Base-by-base conservation (phyloP, 306 rosid genomes). In the Betula pendula region DNA sequence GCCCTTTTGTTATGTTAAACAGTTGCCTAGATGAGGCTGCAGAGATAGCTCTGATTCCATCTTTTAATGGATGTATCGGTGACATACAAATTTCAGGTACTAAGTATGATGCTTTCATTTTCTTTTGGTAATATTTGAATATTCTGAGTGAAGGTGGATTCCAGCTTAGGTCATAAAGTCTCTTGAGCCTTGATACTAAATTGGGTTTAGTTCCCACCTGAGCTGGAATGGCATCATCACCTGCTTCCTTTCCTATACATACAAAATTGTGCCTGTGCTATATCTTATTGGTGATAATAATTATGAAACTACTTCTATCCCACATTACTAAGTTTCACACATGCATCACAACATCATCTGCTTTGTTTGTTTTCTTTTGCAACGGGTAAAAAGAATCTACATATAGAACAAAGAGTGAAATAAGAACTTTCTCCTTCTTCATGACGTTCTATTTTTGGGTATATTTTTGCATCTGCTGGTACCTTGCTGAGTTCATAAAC, bases 1-100 rank as follows among this genome's bases (percentile, higher is more conserved):
- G 20, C 17, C 33, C 76, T 70, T 82, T 76, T 84, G 31, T 82
- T 33, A 62, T 74, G 79, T 78, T 76, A 52, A 73, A 84, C 87
- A 95, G 98, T 49, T 95, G 96, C 86, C 79, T 92, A 31, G 97
- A 95, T 85, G 89, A 88, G 81, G 97, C 96, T 48, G 91, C 92
- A 40, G 97, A 79, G 82, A 71, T 73, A 77, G 98, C 97, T 31
- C 70, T 85, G 40, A 67, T 90, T 60, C 91, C 96, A 60, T 77
- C 84, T 51, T 95, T 90, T 85, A 56, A 62, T 55, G 96, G 92
- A 72, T 68, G 50, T 77, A 78, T 92, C 74, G 86, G 90, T 75
- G 93, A 90, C 70, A 77, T 88, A 78, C 77, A 60, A 71, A 87
- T 92, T 84, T 68, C 97, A 81, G 97, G 98, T 95, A 84, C 38